phyloP scores from a whole-genome alignment of 2,329 filamentous ascomycete genomes.

The Hypoxylon sp. region DNA sequence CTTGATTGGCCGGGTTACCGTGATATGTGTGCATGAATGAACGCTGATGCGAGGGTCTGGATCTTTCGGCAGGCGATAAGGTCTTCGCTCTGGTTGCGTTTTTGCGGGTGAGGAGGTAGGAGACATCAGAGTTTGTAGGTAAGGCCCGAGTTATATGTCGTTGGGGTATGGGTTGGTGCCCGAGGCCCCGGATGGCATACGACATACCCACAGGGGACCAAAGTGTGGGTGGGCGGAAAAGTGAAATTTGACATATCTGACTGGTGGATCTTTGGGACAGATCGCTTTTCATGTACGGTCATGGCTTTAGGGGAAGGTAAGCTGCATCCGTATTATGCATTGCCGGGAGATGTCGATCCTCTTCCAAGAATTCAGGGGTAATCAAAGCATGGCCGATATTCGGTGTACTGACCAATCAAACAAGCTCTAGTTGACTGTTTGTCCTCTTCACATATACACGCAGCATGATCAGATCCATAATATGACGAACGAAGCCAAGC shows the following conservation, averaged over 20 bases:
- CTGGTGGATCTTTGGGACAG: slow-evolving; percentile 11
- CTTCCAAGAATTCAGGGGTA: slow-evolving; percentile 23
- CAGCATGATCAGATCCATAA: slow-evolving; percentile 7
- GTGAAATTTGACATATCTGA: slow-evolving; percentile 8
- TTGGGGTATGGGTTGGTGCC: slow-evolving; percentile 21
- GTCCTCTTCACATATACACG: slow-evolving; percentile 7
- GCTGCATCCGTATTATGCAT: slow-evolving; percentile 19
- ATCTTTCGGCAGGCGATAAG: slow-evolving; percentile 21
- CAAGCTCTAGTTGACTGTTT: neutral
- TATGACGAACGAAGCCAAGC: slow-evolving; percentile 3
- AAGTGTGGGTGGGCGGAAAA: slow-evolving; percentile 21
- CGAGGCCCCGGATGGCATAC: slow-evolving; percentile 25
- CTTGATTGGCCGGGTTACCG: slow-evolving; percentile 23
- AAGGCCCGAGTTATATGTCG: slow-evolving; percentile 9
- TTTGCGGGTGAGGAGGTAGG: neutral
- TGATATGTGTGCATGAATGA: slow-evolving; percentile 22
- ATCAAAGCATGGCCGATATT: slow-evolving; percentile 18
- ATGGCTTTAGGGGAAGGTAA: slow-evolving; percentile 13
- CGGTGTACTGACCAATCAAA: slow-evolving; percentile 21
- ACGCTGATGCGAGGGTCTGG: slow-evolving; percentile 21
- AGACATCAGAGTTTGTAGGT: slow-evolving; percentile 19
- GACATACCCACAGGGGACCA: slow-evolving; percentile 17
- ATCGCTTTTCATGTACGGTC: slow-evolving; percentile 11
- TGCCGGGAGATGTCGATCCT: slow-evolving; percentile 8
- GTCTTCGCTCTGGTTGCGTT: neutral